Evolutionary conservation across 768 basidiomycete species (phyloP).

Genomic region (Termitomyces sp.): DNA sequence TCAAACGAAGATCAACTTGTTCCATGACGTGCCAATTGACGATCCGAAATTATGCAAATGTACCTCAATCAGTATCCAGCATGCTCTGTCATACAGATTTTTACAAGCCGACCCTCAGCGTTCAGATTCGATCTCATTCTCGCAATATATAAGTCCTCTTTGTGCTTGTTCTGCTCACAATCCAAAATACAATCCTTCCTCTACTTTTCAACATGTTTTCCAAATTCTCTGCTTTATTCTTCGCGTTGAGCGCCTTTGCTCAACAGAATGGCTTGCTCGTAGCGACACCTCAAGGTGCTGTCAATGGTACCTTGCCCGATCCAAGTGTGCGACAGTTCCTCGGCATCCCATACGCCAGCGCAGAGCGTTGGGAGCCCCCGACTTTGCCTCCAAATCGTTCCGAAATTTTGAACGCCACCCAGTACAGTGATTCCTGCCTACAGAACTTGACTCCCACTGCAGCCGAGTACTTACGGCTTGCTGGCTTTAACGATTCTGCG

Average conservation of each 20-base stretch:
- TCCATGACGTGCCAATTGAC: too few relatives aligned
- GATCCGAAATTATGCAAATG: too few relatives aligned
- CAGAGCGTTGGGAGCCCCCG: conserved; percentile 32
- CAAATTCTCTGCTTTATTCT: not conserved
- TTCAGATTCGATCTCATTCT: not conserved
- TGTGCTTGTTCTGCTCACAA: not conserved
- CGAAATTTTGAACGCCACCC: conserved; percentile 22
- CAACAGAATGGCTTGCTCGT: conserved; percentile 22
- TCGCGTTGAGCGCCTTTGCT: not conserved
- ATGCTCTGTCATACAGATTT: too few relatives aligned
- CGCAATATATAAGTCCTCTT: not conserved
- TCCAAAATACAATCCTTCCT: not conserved
- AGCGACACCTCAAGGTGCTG: conserved; percentile 28
- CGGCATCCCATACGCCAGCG: conserved; percentile 32
- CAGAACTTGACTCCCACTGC: conserved; percentile 22
- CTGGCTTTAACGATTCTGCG: conserved; percentile 18
- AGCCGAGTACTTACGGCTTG: conserved; percentile 23
- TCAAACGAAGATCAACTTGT: too few relatives aligned
- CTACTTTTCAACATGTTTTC: not conserved
- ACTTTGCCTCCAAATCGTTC: conserved; percentile 18
- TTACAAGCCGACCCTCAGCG: not conserved
- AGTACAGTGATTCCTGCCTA: conserved; percentile 29
- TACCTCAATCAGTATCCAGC: too few relatives aligned
- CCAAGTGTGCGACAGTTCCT: conserved; percentile 31
- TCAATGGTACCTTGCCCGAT: conserved; percentile 24